phyloP scores from a whole-genome alignment of 2,329 filamentous ascomycete species.

The Monilinia fructigena region DNA sequence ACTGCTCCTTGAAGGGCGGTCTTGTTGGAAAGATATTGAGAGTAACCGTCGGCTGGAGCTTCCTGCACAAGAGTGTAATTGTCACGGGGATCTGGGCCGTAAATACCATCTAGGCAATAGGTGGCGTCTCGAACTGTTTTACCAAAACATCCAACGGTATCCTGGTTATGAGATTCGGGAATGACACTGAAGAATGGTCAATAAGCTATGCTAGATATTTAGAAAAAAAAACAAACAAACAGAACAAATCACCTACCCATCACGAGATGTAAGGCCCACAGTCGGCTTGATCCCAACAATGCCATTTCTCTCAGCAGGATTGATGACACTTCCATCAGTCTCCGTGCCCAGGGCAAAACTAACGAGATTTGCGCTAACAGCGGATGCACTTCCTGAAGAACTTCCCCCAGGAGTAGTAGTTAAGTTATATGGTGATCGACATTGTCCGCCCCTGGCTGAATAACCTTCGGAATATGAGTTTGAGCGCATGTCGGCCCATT shows the following conservation, averaged over 20 bases:
- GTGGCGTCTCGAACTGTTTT: slow-evolving; percentile 68
- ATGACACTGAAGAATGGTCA: slow-evolving; percentile 51
- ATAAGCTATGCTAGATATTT: background rate
- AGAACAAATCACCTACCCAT: slow-evolving; percentile 40
- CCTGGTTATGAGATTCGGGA: slow-evolving; percentile 66
- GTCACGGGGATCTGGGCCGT: slow-evolving; percentile 61
- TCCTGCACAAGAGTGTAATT: slow-evolving; percentile 63
- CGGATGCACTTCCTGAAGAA: slow-evolving; percentile 64
- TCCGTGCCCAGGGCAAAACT: slow-evolving; percentile 70
- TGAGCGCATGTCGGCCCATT: slow-evolving; percentile 73
- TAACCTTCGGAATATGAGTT: slow-evolving; percentile 69
- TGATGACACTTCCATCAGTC: slow-evolving; percentile 71
- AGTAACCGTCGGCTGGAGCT: slow-evolving; percentile 56
- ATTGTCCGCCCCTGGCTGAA: slow-evolving; percentile 62
- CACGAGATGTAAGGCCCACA: slow-evolving; percentile 67
- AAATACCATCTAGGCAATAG: slow-evolving; percentile 65
- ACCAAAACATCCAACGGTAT: slow-evolving; percentile 67
- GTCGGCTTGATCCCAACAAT: slow-evolving; percentile 76
- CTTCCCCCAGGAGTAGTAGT: slow-evolving; percentile 67
- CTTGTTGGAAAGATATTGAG: slow-evolving; percentile 42
- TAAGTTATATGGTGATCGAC: slow-evolving; percentile 65
- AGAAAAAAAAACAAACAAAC: background rate
- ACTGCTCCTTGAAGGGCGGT: slow-evolving; percentile 56
- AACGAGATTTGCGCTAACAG: slow-evolving; percentile 61
- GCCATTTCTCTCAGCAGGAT: slow-evolving; percentile 66